Evolutionary conservation across 345 rosid species (phyloP).

Genomic region (Firmiana major): DNA sequence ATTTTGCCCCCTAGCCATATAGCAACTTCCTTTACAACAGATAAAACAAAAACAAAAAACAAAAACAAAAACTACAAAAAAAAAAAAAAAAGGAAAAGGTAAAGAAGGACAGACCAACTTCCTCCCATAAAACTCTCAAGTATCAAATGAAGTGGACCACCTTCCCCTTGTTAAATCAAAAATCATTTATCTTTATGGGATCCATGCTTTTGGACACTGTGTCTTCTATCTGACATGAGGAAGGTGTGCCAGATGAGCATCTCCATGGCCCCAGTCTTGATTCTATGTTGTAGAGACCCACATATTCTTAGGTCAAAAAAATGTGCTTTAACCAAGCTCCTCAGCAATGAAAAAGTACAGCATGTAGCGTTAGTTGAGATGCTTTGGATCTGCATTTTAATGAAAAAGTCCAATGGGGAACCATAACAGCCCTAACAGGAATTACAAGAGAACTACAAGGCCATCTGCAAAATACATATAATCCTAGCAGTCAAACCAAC

Average conservation of each 20-base stretch:
- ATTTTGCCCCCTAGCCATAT: slow-evolving; percentile 25
- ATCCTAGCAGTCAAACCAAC: not conserved
- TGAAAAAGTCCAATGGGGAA: slow-evolving; percentile 2
- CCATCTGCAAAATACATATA: not conserved
- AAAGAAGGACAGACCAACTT: slow-evolving; percentile 27
- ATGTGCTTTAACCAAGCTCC: slow-evolving; percentile 10
- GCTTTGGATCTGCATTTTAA: slow-evolving; percentile 14
- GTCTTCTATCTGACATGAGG: slow-evolving; percentile 28
- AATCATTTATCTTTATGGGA: slow-evolving; percentile 27
- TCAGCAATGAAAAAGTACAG: slow-evolving; percentile 15
- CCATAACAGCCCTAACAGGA: slow-evolving; percentile 3
- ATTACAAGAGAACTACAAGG: slow-evolving; percentile 4
- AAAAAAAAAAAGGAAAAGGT: slow-evolving; percentile 17
- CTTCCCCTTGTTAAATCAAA: slow-evolving; percentile 5
- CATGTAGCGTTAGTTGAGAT: slow-evolving; percentile 21
- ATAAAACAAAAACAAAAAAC: not conserved
- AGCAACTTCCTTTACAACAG: slow-evolving; percentile 37
- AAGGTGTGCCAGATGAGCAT: slow-evolving; percentile 18
- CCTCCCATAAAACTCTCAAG: slow-evolving; percentile 22
- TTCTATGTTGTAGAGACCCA: slow-evolving; percentile 10
- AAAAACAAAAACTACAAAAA: no score
- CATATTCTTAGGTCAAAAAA: slow-evolving; percentile 13
- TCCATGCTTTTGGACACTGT: slow-evolving; percentile 30
- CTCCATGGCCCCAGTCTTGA: slow-evolving; percentile 18
- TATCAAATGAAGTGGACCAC: slow-evolving; percentile 12